Evolutionary conservation across 495 filamentous ascomycete species (phyloP), one percentile per base, ranked within the genome.

Genomic region (Parathielavia hyrcaniae): DNA sequence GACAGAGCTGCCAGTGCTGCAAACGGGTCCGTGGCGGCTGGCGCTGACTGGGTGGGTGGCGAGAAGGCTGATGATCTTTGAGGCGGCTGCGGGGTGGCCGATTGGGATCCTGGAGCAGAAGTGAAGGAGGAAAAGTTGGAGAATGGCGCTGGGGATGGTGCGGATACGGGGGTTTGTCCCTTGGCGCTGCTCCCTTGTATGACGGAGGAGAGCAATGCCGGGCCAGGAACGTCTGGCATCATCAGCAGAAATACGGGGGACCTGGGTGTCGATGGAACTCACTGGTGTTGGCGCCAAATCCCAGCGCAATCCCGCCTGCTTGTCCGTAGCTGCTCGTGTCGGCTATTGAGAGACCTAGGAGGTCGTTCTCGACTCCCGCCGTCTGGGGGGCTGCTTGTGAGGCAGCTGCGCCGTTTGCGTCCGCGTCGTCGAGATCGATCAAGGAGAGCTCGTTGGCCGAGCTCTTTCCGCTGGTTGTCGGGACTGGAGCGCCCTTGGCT

Each of bases 381-480:
- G 67, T 23, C 39, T 65, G 61, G 0, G 64, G 11, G 17, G 66
- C 46, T n/a, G 53, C 41, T n/a, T 59, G 66, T 22, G 67, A 62
- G 51, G 74, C 61, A 35, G 67, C 64, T 0, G 75, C 61, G 39
- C 78, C 79, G 50, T 82, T 81, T 1, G 83, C 69, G 64, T 89
- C 86, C 14, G 78, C 83, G n/a, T 72, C 83, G 34, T 85, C 85
- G 63, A 98, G 88, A 66, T 98, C 95, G 58, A 98, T 97, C 58
- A 98, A 75, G 9, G 91, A 97, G 22, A 96, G 75, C 70, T 97
- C 92, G 61, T 89, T 90, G 55, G 86, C 83, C 11, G 86, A 81
- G 59, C 85, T 88, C 66, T 86, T 88, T 13, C 81, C 81, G 8
- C 88, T 84, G 0, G 86, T 86, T 14, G 61, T 56, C 6, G 68